Base-by-base conservation (phyloP, 805 yeast genomes). In the Kodamaea lidongshanica region DNA sequence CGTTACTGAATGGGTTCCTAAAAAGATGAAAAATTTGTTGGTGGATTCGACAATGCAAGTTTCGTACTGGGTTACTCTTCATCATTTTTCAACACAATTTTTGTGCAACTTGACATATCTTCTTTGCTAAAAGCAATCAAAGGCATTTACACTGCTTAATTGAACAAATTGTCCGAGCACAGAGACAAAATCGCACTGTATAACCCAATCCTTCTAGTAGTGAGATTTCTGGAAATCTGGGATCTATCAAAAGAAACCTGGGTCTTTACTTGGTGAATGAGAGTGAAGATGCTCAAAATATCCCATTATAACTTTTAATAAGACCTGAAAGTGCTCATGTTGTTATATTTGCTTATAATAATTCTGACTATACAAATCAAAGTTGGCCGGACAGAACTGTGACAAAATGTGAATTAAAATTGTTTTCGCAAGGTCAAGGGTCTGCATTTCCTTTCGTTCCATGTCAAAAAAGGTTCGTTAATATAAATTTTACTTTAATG, bases 381-480 rank as follows among this genome's bases (percentile, higher is more conserved):
- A 46, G 45, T 33, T 63, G 70, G 69, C 70, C 70, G 15, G 58
- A 62, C 39, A 67, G 68, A n/a, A 44, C 64, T 28, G 49, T 59
- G 16, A 50, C 47, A 14, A 55, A 67, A 0, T 62, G 48, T 34
- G 34, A 51, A 28, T 34, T 40, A 7, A 40, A 48, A 30, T 41
- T 45, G 22, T 34, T 42, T 30, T 25, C 21, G 5, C 57, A 52
- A 27, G 56, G 54, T 3, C 42, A 42, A 28, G 47, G 47, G 7
- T 41, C 54, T 7, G 44, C 52, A 7, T 52, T 50, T 43, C 58
- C 58, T 0, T 33, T 38, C 20, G 54, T 49, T 10, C 58, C 58
- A 3, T 48, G 44, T 22, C 33, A 27, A 2, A 35, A 38, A 11
- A 34, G 44, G 8, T 52, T 48, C 37, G 25, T 43, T 18, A 36